Evolutionary conservation across 495 filamentous ascomycete species (phyloP), one percentile per base, ranked within the genome.

Genomic region (Rusavskia elegans): DNA sequence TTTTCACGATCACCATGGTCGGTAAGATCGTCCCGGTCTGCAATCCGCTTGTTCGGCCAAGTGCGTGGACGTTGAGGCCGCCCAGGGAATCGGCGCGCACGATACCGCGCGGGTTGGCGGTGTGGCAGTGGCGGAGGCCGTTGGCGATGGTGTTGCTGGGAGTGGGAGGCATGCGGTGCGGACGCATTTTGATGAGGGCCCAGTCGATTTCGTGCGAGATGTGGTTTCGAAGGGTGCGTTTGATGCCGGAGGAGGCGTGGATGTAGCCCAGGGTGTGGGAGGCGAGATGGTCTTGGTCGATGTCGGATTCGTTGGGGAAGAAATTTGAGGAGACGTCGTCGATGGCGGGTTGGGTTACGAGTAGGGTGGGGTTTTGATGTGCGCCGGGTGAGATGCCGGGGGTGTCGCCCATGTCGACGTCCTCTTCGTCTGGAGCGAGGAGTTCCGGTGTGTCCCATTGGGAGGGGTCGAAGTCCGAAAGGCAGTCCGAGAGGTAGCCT

Each of bases 151-250:
- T 66, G 57, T 94, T 94, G 39, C 77, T 73, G 0, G 73, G 69
- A n/a, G 87, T 72, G 0, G 73, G 69, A 16, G 86, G 83, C 50
- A 80, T 69, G 13, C 90, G 79, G 17, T 80, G 73, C 8, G 81
- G 70, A 19, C 82, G 67, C 48, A 97, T 83, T 61, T 89, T 83
- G 54, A 97, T 85, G 10, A 97, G 68, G 0, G 89, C 89, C 90
- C 90, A 97, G 63, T 97, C 90, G 54, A 97, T 89, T 63, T 97
- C 90, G 59, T 97, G 90, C 14, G 84, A 74, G 13, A 89, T 65
- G 6, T 77, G 77, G 40, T 79, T 68, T 25, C 78, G 70, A 51
- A 64, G 72, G 58, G 81, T 81, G 2, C 92, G 79, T 17, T 85
- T 76, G 51, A 95, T 79, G 9, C 90, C 90, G 17, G 87, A 93